Conservation (phyloP, 2,329 filamentous ascomycete species). For the Colletotrichum gigasporum region DNA sequence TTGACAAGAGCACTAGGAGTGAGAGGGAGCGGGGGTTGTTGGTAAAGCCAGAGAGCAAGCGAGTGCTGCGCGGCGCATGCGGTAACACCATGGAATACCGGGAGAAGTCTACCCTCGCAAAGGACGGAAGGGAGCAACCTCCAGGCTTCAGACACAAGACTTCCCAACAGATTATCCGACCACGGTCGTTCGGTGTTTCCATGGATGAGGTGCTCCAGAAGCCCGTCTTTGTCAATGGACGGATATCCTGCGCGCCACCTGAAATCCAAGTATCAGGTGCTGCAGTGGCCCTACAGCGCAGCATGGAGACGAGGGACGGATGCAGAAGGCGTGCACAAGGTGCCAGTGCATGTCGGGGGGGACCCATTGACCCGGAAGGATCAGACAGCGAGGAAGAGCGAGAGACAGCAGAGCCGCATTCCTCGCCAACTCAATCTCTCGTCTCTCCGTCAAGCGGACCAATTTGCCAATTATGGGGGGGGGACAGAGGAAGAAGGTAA, state of each 20-base stretch:
- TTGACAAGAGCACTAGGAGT: background rate
- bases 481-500: background rate
- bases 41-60: conserved; percentile 1
- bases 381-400: background rate
- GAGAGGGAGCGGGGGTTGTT: conserved; percentile 5
- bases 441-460: background rate
- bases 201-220: no score
- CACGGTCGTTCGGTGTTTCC: no score
- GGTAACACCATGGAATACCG: conserved; percentile 2
- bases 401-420: background rate
- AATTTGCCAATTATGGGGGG: no score
- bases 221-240: no score
- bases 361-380: background rate
- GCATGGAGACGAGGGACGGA: background rate
- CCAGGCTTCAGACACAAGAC: no score
- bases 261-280: background rate
- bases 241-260: no score
- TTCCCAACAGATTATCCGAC: no score
- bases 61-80: conserved; percentile 16
- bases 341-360: background rate
- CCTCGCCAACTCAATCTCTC: background rate
- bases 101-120: background rate
- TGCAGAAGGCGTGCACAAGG: background rate
- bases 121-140: no score
- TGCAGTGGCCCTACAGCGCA: background rate